Evolutionary conservation across 202 grass and related monocot genomes (phyloP).

Genomic region (Cymbopogon flexuosus): DNA sequence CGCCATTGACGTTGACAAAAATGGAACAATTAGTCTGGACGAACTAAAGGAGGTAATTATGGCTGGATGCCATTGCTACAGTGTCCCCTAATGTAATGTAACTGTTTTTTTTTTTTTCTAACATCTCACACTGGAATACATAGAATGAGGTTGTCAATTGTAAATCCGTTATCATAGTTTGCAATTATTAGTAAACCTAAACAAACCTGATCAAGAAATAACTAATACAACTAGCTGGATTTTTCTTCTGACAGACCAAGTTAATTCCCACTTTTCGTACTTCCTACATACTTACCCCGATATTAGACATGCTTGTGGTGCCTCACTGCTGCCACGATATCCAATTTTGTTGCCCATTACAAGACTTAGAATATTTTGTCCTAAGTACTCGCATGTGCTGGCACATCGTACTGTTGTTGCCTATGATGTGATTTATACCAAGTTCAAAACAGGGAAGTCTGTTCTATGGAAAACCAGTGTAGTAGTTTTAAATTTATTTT

Average conservation of each 20-base stretch:
- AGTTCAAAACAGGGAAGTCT: background rate
- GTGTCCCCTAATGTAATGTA: background rate
- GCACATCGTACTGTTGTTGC: background rate
- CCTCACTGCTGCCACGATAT: background rate
- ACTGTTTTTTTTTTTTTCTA: background rate
- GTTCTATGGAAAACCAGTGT: background rate
- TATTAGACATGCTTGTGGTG: background rate
- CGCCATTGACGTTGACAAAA: slow-evolving; percentile 88
- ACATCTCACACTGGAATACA: background rate
- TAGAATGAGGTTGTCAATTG: background rate
- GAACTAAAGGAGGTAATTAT: slow-evolving; percentile 77
- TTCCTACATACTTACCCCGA: background rate
- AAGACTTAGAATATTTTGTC: background rate
- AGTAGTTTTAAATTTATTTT: background rate
- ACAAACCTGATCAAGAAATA: background rate
- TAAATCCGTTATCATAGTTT: background rate
- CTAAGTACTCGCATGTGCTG: background rate
- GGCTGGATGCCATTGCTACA: background rate
- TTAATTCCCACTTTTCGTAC: background rate
- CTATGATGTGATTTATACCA: background rate
- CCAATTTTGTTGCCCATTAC: background rate
- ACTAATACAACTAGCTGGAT: background rate
- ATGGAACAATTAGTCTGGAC: slow-evolving; percentile 86
- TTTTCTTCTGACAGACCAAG: too few relatives aligned
- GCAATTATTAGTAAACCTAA: background rate